Evolutionary conservation across 2,329 filamentous ascomycete species (phyloP), one percentile per base, ranked within the genome.

Genomic region (Epichloe gansuensis): DNA sequence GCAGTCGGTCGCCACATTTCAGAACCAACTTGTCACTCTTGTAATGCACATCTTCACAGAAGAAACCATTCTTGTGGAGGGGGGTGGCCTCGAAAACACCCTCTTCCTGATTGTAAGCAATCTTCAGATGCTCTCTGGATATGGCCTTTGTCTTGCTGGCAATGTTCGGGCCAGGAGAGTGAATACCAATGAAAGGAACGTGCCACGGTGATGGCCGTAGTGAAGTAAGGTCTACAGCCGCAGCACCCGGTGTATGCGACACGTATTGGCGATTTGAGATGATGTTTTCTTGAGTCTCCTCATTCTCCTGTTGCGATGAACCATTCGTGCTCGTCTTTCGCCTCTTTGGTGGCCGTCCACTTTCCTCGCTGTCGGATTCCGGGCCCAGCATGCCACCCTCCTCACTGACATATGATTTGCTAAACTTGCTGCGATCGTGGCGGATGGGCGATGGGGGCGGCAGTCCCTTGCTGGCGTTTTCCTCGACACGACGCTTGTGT

Each of bases 121-220:
- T 87, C 60, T 81, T 83, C 47, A 87, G 71, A 64, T 91, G 87
- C 58, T 84, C 73, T 55, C 85, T 74, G 3, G 86, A 90, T 51
- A 90, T 89, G 49, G 77, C 78, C 61, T 85, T 86, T 49, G 85
- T 87, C 56, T 77, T 80, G 54, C 66, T 72, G 3, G 80, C 77
- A 54, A 80, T 79, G 47, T 78, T 72, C 5, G 77, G 77, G 2
- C 77, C 77, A 0, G 80, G 81, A 3, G 85, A 86, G 64, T 89
- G 86, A 44, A 90, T 87, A 36, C 80, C 80, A 47, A 89, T 75
- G 53, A 87, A 76, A 3, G 83, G 81, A 51, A 81, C 78, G 53
- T 81, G 75, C 54, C 77, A 67, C 0, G 80, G 78, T 25, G 80
- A 79, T 1, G 82, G 81, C 5, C 79, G 74, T 45, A 85, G 70